A percentile compares a stretch with the other conserved stretches of the same genome.
These are phyloP conservation scores for Bremia lactucae DNA, from an alignment of 352 stramenopile species.

Conservation along the genomic window DNA sequence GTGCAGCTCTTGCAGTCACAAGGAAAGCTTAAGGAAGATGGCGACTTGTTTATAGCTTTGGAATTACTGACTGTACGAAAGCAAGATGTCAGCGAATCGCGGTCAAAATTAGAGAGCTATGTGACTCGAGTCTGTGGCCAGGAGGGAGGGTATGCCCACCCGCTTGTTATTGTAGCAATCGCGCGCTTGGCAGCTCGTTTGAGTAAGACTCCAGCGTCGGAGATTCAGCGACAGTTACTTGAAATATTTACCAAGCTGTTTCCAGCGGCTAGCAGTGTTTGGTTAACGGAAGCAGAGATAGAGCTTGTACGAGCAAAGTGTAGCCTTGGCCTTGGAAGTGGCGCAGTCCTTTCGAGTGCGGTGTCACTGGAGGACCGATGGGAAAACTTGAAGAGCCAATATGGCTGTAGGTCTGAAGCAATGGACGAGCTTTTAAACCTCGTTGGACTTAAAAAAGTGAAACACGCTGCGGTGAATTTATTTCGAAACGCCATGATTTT, in stretches of 20 bases:
- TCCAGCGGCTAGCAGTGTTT: slow-evolving; percentile 32
- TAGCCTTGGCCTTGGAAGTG: neutral
- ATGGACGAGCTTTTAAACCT: slow-evolving; percentile 81
- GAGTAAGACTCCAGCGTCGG: slow-evolving; percentile 6
- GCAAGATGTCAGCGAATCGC: slow-evolving; percentile 15
- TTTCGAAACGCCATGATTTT: slow-evolving; percentile 67
- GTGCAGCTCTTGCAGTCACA: slow-evolving; percentile 24
- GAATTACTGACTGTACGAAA: slow-evolving; percentile 46
- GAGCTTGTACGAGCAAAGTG: slow-evolving; percentile 1
- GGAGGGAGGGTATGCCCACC: slow-evolving; percentile 21
- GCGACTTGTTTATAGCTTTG: slow-evolving; percentile 40
- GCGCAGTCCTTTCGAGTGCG: neutral
- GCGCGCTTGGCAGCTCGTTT: slow-evolving; percentile 24
- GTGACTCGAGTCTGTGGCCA: slow-evolving; percentile 10
- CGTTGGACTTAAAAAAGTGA: slow-evolving; percentile 76
- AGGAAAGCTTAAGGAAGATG: slow-evolving; percentile 26
- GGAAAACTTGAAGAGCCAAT: slow-evolving; percentile 40
- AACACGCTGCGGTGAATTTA: slow-evolving; percentile 55
- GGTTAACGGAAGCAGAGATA: slow-evolving; percentile 28
- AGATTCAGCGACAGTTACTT: slow-evolving; percentile 27
- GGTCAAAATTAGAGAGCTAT: slow-evolving; percentile 30
- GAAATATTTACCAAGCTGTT: slow-evolving; percentile 43
- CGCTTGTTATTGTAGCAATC: slow-evolving; percentile 45
- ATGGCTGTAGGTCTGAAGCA: slow-evolving; percentile 38
- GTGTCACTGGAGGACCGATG: slow-evolving; percentile 38